Percentiles rank a stretch among this genome's conserved stretches.
Evolutionary conservation across 306 rosid genomes (phyloP).

Genomic region (Sicyos edulis): DNA sequence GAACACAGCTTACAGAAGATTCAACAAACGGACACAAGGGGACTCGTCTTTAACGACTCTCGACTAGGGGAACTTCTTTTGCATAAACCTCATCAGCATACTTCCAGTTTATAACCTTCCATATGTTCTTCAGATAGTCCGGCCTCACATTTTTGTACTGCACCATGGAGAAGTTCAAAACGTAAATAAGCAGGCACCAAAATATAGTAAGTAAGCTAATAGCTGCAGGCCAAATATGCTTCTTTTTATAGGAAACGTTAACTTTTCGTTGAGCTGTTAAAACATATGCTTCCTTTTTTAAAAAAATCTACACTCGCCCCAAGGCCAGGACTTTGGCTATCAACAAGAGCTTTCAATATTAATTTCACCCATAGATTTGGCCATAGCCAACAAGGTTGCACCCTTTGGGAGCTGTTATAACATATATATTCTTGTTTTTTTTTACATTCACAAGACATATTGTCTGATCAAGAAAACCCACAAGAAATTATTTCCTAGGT

Average conservation of each 20-base stretch:
- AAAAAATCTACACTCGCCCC: not conserved
- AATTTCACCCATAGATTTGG: not conserved
- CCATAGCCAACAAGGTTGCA: not conserved
- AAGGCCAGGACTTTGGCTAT: not conserved
- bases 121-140: slow-evolving; percentile 91
- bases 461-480: too few relatives aligned
- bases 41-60: slow-evolving; percentile 14
- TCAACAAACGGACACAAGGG: slow-evolving; percentile 8
- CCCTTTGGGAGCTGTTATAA: not conserved
- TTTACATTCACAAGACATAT: too few relatives aligned
- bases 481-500: too few relatives aligned
- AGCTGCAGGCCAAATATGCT: not conserved
- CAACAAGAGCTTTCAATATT: not conserved
- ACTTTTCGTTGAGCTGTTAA: not conserved
- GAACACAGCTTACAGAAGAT: not conserved
- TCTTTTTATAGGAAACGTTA: not conserved
- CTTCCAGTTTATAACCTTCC: slow-evolving; percentile 93
- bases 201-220: not conserved
- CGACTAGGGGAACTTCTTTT: slow-evolving; percentile 39
- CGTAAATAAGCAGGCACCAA: not conserved
- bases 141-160: slow-evolving; percentile 98
- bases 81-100: slow-evolving; percentile 63
- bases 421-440: too few relatives aligned
- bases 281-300: not conserved
- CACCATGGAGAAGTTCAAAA: slow-evolving; percentile 19